These are phyloP conservation scores for Stagonosporopsis rhizophila DNA, from an alignment of 2,329 filamentous ascomycete species.

Conservation along the genomic window DNA sequence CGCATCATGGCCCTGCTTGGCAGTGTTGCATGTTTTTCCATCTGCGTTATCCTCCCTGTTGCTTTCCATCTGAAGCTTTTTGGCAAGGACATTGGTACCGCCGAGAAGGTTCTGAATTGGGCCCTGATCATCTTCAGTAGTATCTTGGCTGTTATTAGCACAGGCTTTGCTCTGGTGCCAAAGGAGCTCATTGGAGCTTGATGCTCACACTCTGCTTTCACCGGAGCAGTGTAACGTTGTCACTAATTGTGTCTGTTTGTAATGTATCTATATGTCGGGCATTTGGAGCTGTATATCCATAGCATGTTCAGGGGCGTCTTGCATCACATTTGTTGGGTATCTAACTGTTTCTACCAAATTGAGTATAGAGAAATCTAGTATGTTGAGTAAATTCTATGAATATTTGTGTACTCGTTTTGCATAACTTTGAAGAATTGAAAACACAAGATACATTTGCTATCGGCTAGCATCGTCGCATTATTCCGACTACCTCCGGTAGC, in stretches of 20 bases:
- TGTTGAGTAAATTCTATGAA: background rate
- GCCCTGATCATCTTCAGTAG: constrained; percentile 72
- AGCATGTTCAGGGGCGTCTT: constrained; percentile 12
- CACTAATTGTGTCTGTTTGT: background rate
- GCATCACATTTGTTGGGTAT: constrained; percentile 1
- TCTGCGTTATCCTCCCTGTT: constrained; percentile 89
- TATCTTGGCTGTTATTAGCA: constrained; percentile 76
- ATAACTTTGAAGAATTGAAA: background rate
- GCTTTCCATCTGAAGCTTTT: constrained; percentile 93
- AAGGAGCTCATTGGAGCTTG: constrained; percentile 58
- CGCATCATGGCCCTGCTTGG: constrained; percentile 92
- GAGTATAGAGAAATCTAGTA: background rate
- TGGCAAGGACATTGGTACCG: constrained; percentile 68
- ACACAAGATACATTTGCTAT: background rate
- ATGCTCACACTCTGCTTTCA: background rate
- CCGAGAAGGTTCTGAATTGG: constrained; percentile 73
- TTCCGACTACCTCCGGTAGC: background rate
- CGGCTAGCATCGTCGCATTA: background rate
- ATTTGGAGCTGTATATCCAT: constrained; percentile 16
- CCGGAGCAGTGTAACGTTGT: background rate
- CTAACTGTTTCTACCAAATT: background rate
- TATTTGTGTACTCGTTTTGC: background rate
- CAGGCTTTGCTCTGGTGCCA: constrained; percentile 86
- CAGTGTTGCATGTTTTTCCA: constrained; percentile 87
- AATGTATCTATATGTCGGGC: constrained; percentile 8